Evolutionary conservation across 1,139 yeast species (phyloP).

Genomic region (Protomyces arabidopsidicola): DNA sequence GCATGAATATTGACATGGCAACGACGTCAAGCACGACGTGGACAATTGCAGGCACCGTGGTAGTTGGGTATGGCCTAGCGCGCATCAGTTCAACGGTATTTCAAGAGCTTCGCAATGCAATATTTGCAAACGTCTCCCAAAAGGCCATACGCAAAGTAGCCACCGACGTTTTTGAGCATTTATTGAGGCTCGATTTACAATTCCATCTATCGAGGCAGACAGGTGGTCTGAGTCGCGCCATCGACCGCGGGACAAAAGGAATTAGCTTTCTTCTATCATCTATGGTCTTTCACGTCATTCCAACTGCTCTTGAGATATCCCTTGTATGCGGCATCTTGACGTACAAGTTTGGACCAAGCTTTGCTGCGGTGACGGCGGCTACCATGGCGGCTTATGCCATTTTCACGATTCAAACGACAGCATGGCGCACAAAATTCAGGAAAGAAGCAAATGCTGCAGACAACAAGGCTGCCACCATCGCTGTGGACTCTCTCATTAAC

Average conservation of each 20-base stretch:
- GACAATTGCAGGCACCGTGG: slow-evolving; percentile 63
- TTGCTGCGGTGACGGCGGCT: slow-evolving; percentile 80
- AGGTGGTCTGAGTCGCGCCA: slow-evolving; percentile 92
- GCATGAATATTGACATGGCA: slow-evolving; percentile 88
- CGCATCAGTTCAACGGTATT: slow-evolving; percentile 89
- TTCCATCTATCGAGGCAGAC: slow-evolving; percentile 91
- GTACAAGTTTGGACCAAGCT: slow-evolving; percentile 81
- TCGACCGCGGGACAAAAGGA: slow-evolving; percentile 97
- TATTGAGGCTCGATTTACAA: slow-evolving; percentile 76
- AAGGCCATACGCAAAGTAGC: slow-evolving; percentile 91
- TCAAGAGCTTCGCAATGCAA: slow-evolving; percentile 91
- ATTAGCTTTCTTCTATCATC: slow-evolving; percentile 88
- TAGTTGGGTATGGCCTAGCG: slow-evolving; percentile 84
- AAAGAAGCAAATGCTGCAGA: slow-evolving; percentile 91
- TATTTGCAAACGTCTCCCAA: slow-evolving; percentile 93
- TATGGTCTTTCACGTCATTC: slow-evolving; percentile 94
- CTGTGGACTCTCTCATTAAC: slow-evolving; percentile 87
- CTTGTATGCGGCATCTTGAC: slow-evolving; percentile 88
- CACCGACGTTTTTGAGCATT: slow-evolving; percentile 74
- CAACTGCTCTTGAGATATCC: slow-evolving; percentile 83
- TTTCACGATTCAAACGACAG: slow-evolving; percentile 85
- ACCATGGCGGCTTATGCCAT: slow-evolving; percentile 85
- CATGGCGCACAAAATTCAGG: slow-evolving; percentile 94
- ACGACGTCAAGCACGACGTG: slow-evolving; percentile 55
- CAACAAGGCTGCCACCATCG: slow-evolving; percentile 88